Percentiles rank a stretch among this genome's conserved stretches.
These are phyloP conservation scores for Clonostachys solani DNA, from an alignment of 2,329 filamentous ascomycete genomes.

Conservation along the genomic window DNA sequence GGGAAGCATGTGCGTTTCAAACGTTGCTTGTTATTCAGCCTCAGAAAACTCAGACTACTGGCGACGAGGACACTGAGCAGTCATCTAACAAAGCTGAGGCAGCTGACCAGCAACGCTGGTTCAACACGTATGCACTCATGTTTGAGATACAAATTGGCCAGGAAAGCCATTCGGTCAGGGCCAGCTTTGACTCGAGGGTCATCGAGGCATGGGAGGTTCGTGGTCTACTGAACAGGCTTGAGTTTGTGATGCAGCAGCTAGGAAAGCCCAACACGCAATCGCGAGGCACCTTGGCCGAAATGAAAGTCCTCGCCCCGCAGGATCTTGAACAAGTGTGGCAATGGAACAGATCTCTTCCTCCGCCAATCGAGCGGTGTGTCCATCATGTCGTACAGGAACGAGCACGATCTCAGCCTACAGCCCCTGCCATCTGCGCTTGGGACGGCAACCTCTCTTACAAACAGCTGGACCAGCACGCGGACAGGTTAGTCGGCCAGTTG, in stretches of 20 bases:
- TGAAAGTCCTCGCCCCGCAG: background rate
- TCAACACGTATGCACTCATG: background rate
- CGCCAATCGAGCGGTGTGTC: background rate
- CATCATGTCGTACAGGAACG: background rate
- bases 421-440: conserved; percentile 15
- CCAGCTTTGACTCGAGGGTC: background rate
- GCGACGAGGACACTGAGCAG: background rate
- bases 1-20: background rate
- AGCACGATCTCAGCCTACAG: conserved; percentile 12
- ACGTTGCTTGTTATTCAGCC: background rate
- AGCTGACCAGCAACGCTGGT: background rate
- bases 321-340: background rate
- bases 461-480: conserved; percentile 10
- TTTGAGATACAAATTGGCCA: background rate
- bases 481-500: conserved; percentile 7
- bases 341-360: background rate
- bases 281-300: background rate
- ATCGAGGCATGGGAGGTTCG: background rate
- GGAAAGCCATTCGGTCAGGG: background rate
- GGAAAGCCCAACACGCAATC: background rate
- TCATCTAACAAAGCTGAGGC: too few relatives aligned
- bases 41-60: background rate
- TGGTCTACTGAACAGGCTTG: background rate
- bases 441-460: conserved; percentile 13
- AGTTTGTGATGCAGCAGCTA: background rate